These are phyloP conservation scores for Cutaneotrichosporon dermatis DNA, from an alignment of 1,284 basidiomycete genomes.

Conservation along the genomic window DNA sequence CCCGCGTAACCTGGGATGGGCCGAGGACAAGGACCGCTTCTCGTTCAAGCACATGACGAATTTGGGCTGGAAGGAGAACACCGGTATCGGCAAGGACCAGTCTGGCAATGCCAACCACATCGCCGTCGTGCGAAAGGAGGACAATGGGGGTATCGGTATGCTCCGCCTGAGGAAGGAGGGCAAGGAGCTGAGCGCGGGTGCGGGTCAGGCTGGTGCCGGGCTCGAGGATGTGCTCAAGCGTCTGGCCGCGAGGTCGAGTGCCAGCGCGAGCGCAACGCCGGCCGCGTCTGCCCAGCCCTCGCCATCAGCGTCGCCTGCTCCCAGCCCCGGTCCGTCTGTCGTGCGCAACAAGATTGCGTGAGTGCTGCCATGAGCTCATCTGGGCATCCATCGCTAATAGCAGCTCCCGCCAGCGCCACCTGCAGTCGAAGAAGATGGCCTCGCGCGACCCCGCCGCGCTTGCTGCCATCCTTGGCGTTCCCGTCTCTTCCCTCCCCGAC, in stretches of 20 bases:
- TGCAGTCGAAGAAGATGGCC: constrained; percentile 43
- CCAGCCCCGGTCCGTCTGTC: constrained; percentile 26
- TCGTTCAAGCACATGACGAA: constrained; percentile 49
- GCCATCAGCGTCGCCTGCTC: constrained; percentile 13
- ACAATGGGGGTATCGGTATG: constrained; percentile 50
- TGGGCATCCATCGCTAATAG: constrained; percentile 2
- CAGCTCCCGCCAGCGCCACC: constrained; percentile 45
- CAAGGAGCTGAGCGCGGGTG: constrained; percentile 37
- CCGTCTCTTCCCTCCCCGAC: constrained; percentile 35
- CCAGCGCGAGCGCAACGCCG: constrained; percentile 16
- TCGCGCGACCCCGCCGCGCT: constrained; percentile 46
- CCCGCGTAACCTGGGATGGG: constrained; percentile 50
- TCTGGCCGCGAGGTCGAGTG: constrained; percentile 25
- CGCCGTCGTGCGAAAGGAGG: constrained; percentile 46
- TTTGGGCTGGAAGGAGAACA: constrained; percentile 46
- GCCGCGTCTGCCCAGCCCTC: constrained; percentile 19
- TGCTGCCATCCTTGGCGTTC: constrained; percentile 48
- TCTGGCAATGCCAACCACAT: constrained; percentile 48
- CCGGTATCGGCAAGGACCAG: constrained; percentile 40
- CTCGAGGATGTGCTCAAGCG: constrained; percentile 46
- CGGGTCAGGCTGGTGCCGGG: constrained; percentile 46
- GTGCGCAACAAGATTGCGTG: constrained; percentile 44
- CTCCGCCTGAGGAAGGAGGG: constrained; percentile 45
- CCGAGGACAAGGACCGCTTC: constrained; percentile 47
- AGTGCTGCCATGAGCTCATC: constrained; percentile 17